Base-by-base conservation (phyloP, 768 basidiomycete genomes). In the Xanthoconium purpureum region DNA sequence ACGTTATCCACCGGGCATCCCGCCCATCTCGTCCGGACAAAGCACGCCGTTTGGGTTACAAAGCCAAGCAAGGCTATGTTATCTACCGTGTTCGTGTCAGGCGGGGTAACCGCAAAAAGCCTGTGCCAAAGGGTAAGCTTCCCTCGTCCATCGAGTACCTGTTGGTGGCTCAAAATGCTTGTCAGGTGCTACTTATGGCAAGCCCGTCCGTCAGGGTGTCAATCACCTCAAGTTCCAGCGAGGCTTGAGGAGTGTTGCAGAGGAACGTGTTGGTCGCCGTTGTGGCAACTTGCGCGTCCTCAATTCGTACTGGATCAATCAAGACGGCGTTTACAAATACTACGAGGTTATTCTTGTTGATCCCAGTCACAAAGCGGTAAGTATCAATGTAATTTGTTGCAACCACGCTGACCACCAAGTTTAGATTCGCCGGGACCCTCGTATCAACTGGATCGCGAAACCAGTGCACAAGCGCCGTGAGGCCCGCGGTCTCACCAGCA, bases 261-360 rank as follows among this genome's bases (percentile, higher is more conserved):
- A 99, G 80, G 97, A 98, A 81, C 91, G 97, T 71, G 96, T 98
- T 63, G 97, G 96, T 60, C 86, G 84, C 71, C 84, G 95, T 64
- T 99, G 97, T 71, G 94, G 94, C 52, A 98, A 98, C 75, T 76
- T 99, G 70, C 87, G 97, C 54, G 97, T 99, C 62, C 73, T 97
- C 68, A 97, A 96, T 79, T 98, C 96, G 46, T 98, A 98, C 84
- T 99, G 97, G 97, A 79, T 99, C 70, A 98, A 98, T 78, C 94
- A 96, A 78, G 94, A 98, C 71, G 94, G 94, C 76, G 91, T 97
- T 32, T 97, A 96, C 85, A 97, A 96, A 75, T 98, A 97, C 81
- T 99, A 86, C 79, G 97, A 99, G 74, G 93, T 99, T 68, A 98
- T 99, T 73, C 84, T 97, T 63, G 95, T 99, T 56, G 97, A 99